Conservation (phyloP, 306 rosid species). For the Cicer cuneatum region DNA sequence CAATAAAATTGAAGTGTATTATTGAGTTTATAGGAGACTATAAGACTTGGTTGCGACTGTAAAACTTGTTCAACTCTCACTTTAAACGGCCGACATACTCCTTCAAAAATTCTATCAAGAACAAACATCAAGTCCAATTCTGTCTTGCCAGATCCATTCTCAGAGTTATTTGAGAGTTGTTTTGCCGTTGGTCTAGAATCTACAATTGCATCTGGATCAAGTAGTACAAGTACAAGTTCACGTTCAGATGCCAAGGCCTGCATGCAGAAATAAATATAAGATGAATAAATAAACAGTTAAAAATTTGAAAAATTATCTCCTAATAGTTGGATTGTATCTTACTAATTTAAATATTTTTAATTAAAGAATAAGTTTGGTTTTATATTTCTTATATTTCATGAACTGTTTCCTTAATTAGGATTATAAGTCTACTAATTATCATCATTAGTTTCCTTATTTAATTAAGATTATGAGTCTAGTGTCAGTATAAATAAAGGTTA, state of each 20-base stretch:
- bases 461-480: neutral
- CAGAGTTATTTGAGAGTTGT: constrained; percentile 59
- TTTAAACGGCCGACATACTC: constrained; percentile 99
- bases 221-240: constrained; percentile 78
- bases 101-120: constrained; percentile 97
- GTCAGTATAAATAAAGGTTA: neutral
- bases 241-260: constrained; percentile 99
- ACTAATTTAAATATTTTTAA: neutral
- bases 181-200: constrained; percentile 66
- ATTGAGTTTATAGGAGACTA: constrained; percentile 87
- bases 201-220: constrained; percentile 78
- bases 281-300: constrained; percentile 8
- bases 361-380: neutral
- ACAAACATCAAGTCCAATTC: constrained; percentile 87
- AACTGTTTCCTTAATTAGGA: neutral
- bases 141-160: constrained; percentile 61
- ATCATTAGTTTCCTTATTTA: constrained; percentile 6
- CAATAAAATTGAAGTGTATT: constrained; percentile 91
- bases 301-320: constrained; percentile 3
- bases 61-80: constrained; percentile 97
- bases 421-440: neutral
- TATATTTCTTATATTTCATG: constrained; percentile 1
- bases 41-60: constrained; percentile 93
- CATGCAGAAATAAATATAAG: constrained; percentile 32
- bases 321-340: neutral